Evolutionary conservation across 2,329 filamentous ascomycete species (phyloP), one percentile per base, ranked within the genome.

Genomic region (Dactylellina haptotyla): DNA sequence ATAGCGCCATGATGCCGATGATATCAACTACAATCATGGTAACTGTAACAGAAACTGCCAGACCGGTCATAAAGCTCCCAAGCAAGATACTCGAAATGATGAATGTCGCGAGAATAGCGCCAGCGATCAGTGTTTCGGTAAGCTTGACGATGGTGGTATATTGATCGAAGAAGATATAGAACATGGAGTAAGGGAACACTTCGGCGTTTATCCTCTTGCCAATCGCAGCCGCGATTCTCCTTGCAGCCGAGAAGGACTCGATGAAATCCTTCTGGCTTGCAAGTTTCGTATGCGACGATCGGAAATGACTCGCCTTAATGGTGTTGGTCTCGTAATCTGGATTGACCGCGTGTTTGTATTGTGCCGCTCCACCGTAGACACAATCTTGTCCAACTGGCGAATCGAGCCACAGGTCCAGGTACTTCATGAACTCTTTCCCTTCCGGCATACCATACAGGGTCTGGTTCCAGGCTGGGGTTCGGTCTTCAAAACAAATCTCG

Each of bases 141-240:
- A 98, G 85, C 9, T 86, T 85, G 18, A 96, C 88, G 74, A 99
- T 98, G 67, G 87, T 87, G 4, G 92, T 86, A 79, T 99, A 99
- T 80, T 98, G 95, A 80, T 99, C 95, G 80, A 99, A 99, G 86
- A 98, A 99, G 80, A 99, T 93, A 83, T 99, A 99, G 81, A 97
- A 97, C 73, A 97, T 89, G 77, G 92, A 96, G 83, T 99, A 99
- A 0, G 95, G 92, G 85, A 99, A 99, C 2, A 99, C 89, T 23
- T 95, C 89, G 20, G 91, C 87, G 3, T 88, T 87, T 3, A 93
- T 93, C 57, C 86, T 84, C 59, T 86, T 82, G 12, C 86, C 89
- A 57, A 99, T 89, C 26, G 90, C 89, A 10, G 88, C 83, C 0
- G 94, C 89, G 75, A 99, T 97, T 72, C 95, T 91, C 16, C 94